These are phyloP conservation scores for Metschnikowia matae DNA, from an alignment of 805 yeast genomes.

Conservation along the genomic window DNA sequence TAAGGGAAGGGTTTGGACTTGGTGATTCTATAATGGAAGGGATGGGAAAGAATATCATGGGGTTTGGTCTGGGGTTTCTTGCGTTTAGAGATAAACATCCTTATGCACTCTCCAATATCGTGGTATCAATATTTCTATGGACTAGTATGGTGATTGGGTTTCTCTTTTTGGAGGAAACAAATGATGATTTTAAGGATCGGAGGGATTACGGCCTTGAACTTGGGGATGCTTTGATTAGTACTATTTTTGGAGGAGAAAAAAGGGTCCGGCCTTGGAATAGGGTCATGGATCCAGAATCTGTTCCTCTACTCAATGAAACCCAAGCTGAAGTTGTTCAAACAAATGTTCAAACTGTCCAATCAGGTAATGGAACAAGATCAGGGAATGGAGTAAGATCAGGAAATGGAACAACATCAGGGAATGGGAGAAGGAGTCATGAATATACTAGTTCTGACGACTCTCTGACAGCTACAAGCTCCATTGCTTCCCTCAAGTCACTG, in stretches of 20 bases:
- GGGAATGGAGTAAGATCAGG: too few relatives aligned
- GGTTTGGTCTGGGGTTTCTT: slow-evolving; percentile 12
- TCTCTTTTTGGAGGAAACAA: slow-evolving; percentile 54
- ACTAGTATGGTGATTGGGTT: slow-evolving; percentile 36
- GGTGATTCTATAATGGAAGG: too few relatives aligned
- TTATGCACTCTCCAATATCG: slow-evolving; percentile 51
- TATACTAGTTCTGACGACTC: neutral
- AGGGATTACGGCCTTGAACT: slow-evolving; percentile 44
- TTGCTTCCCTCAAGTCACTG: neutral
- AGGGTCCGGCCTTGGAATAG: slow-evolving; percentile 23
- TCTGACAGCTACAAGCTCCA: neutral
- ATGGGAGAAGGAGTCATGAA: neutral
- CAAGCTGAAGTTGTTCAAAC: too few relatives aligned
- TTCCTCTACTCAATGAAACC: neutral
- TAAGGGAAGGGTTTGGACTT: too few relatives aligned
- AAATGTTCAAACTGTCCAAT: too few relatives aligned
- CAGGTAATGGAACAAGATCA: too few relatives aligned
- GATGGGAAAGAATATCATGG: too few relatives aligned
- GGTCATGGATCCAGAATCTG: neutral
- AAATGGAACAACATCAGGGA: too few relatives aligned
- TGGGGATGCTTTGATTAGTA: slow-evolving; percentile 34
- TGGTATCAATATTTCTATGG: slow-evolving; percentile 36
- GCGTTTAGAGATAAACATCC: slow-evolving; percentile 39
- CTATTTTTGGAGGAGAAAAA: slow-evolving; percentile 17
- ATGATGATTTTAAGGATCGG: slow-evolving; percentile 32